These are phyloP conservation scores for Barnettozyma siamensis DNA, from an alignment of 805 yeast species.

Conservation along the genomic window DNA sequence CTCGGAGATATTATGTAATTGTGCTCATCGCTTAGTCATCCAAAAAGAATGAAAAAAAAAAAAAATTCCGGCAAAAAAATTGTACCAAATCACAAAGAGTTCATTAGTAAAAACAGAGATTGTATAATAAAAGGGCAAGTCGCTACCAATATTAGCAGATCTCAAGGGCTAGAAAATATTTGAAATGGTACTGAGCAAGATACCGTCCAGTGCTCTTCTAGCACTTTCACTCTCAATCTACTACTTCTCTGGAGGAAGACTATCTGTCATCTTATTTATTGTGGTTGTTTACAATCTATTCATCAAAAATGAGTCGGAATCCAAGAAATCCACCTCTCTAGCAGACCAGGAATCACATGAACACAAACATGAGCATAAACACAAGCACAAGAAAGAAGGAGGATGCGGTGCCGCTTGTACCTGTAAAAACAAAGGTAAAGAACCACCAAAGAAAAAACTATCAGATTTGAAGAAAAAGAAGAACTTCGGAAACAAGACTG, in stretches of 20 bases:
- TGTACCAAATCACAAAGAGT: conserved; percentile 3
- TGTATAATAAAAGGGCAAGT: no score
- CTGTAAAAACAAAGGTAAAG: conserved; percentile 23
- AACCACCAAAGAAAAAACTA: conserved; percentile 21
- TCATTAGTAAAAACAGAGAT: conserved; percentile 6
- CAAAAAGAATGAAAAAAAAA: conserved; percentile 1
- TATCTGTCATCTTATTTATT: conserved; percentile 27
- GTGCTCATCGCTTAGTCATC: conserved; percentile 1
- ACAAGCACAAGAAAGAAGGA: conserved; percentile 24
- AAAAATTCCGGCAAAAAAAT: no score
- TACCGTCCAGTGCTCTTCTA: conserved; percentile 13
- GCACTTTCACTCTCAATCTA: conserved; percentile 10
- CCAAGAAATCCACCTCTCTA: neutral
- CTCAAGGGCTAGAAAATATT: no score
- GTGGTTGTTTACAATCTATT: conserved; percentile 23
- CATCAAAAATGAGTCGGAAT: conserved; percentile 12
- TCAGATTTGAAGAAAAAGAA: conserved; percentile 19
- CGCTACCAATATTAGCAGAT: no score
- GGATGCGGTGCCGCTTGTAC: conserved; percentile 33
- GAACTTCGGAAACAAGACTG: conserved; percentile 14
- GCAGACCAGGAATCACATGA: neutral
- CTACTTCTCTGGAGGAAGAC: conserved; percentile 32
- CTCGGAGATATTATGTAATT: no score
- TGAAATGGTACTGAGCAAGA: conserved; percentile 2
- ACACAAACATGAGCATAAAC: conserved; percentile 14